These are phyloP conservation scores for Cadophora sp. DNA, from an alignment of 2,329 filamentous ascomycete genomes.

Conservation along the genomic window DNA sequence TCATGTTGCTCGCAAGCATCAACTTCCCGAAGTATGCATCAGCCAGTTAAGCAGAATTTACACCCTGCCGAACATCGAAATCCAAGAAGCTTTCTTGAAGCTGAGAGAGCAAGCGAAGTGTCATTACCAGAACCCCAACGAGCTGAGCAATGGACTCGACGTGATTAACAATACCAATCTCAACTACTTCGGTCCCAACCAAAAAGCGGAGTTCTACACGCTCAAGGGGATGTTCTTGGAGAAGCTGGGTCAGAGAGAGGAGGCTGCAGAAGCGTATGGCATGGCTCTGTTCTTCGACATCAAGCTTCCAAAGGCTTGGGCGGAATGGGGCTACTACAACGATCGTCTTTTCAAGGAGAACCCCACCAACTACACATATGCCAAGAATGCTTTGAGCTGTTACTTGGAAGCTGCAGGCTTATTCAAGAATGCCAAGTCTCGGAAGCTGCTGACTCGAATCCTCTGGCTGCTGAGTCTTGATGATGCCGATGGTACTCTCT, in stretches of 20 bases:
- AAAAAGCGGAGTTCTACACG: slow-evolving; percentile 99
- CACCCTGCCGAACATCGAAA: slow-evolving; percentile 98
- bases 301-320: slow-evolving; percentile 95
- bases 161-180: slow-evolving; percentile 99
- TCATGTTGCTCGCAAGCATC: slow-evolving; percentile 96
- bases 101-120: slow-evolving; percentile 98
- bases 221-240: slow-evolving; percentile 99
- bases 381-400: slow-evolving; percentile 91
- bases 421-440: slow-evolving; percentile 96
- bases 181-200: slow-evolving; percentile 94
- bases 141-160: slow-evolving; percentile 90
- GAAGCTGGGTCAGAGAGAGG: slow-evolving; percentile 87
- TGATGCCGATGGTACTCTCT: slow-evolving; percentile 82
- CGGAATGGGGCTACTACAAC: slow-evolving; percentile 98
- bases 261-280: slow-evolving; percentile 93
- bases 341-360: slow-evolving; percentile 96
- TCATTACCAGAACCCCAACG: slow-evolving; percentile 94
- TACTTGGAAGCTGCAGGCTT: slow-evolving; percentile 95
- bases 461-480: slow-evolving; percentile 96
- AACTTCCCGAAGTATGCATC: slow-evolving; percentile 95
- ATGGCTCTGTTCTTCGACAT: slow-evolving; percentile 97
- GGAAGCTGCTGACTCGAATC: slow-evolving; percentile 91
- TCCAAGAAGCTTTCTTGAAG: slow-evolving; percentile 98
- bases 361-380: slow-evolving; percentile 79
- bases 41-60: slow-evolving; percentile 97